Evolutionary conservation across 1,284 basidiomycete species (phyloP), one percentile per base, ranked within the genome.

Genomic region (Ustilago sp.): DNA sequence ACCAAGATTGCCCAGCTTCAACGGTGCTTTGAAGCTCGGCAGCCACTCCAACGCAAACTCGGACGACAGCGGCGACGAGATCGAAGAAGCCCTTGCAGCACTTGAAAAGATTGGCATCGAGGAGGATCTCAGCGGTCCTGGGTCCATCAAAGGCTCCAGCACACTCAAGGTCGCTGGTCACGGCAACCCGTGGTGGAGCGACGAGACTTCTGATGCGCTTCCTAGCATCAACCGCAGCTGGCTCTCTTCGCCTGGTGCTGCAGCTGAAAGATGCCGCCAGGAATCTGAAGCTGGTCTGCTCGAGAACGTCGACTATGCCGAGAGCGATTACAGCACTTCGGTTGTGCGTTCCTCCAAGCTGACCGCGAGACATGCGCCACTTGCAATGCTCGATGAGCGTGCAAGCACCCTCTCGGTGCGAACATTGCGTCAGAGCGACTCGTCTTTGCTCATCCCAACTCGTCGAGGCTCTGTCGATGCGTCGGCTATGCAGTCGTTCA

Each of bases 1-100:
- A 0, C 93, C 91, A 12, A 88, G 93, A 19, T 92, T 95, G 68
- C 94, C 94, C 0, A 94, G 93, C 87, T 95, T 95, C 83, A 92
- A 92, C 0, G 88, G 91, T 87, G 92, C 91, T 23, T 88, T 93
- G 43, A 92, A 89, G 9, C 90, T 90, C 74, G 89, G 57, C 38
- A 90, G 54, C 1, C 59, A 60, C 36, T 66, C 68, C 9, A 43
- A 56, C 9, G 23, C 64, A 23, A 39, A 51, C 45, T 78, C 76
- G 32, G 72, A 78, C 48, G 76, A 78, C 58, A 79, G 76, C 47
- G 79, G 78, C 41, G 80, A 80, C 41, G 82, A 84, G 59, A 74
- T 84, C 51, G 78, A 83, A 43, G 80, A 80, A 58, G 82, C 82
- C 12, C 61, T 83, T 8, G 80, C 77, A 9, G 80, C 80, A 31